Conservation (phyloP, 768 basidiomycete species). For the Tylopilus balloui region DNA sequence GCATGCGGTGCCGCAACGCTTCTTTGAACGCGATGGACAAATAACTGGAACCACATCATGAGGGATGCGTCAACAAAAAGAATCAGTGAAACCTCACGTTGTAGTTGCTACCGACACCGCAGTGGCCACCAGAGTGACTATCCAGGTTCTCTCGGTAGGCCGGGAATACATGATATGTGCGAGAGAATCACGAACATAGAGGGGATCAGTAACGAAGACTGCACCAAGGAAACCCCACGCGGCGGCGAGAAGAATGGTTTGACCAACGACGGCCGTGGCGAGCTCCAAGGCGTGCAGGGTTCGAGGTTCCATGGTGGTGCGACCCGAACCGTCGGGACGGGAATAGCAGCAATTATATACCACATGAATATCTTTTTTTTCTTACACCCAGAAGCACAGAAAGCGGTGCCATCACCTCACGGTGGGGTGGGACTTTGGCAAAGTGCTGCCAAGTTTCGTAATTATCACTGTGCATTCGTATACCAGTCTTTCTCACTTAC, state of each 20-base stretch:
- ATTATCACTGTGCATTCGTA: no score
- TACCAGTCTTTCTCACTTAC: no score
- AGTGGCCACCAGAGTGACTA: neutral
- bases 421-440: no score
- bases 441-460: no score
- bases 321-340: neutral
- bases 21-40: constrained; percentile 12
- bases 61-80: neutral
- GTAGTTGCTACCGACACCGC: neutral
- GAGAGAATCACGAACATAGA: neutral
- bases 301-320: neutral
- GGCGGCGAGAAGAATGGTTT: neutral
- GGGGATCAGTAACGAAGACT: neutral
- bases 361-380: neutral
- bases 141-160: neutral
- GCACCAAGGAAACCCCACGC: neutral
- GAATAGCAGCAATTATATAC: neutral
- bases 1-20: constrained; percentile 16
- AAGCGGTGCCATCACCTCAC: no score
- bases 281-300: neutral
- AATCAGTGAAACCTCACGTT: neutral
- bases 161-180: neutral
- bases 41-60: neutral
- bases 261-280: neutral
- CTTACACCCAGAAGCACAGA: neutral